Base-by-base conservation (phyloP, 805 yeast genomes). In the Saturnispora silvae region DNA sequence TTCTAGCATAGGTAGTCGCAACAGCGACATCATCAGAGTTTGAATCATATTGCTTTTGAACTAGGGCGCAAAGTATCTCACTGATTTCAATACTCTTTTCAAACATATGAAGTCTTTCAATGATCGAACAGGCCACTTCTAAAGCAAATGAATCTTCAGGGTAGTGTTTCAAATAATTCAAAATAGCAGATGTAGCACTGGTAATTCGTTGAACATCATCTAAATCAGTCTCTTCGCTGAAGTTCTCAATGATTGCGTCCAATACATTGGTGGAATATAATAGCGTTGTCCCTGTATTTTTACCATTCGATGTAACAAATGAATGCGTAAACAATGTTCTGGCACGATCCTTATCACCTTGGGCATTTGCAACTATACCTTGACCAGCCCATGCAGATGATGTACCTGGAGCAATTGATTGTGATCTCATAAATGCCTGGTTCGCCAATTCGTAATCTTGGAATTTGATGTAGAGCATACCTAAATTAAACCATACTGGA, bases 331-430 rank as follows among this genome's bases (percentile, higher is more conserved):
- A 77, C 34, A 82, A 54, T 11, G 68, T 63, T 4, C 67, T 52
- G 0, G 94, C 77, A n/a, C 61, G 64, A 1, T 53, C 56, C 0
- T 29, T 28, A 33, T 77, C 68, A 2, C 81, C 83, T 10, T 52
- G 46, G 1, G 65, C 70, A 38, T 71, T 69, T 5, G 67, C 60
- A 1, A 76, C 55, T 25, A 89, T 52, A 0, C 96, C 96, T 49
- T 78, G 76, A 1, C 95, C 96, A 23, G 82, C 54, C 97, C 97
- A 92, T 0, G 96, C 72, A 5, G 64, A 64, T 0, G 82, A 65
- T 35, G 67, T 69, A 37, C 77, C 81, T 3, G 98, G 96, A 3
- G 87, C 79, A 10, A 84, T 62, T 16, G 95, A 75, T 47, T 82
- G 89, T 0, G 92, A 80, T 44, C 84, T 70, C 28, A 66, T 60